A percentile compares a stretch with the other conserved stretches of the same genome.
These are phyloP conservation scores for Sporobolomyces phaffii DNA, from an alignment of 768 basidiomycete species.

Conservation along the genomic window DNA sequence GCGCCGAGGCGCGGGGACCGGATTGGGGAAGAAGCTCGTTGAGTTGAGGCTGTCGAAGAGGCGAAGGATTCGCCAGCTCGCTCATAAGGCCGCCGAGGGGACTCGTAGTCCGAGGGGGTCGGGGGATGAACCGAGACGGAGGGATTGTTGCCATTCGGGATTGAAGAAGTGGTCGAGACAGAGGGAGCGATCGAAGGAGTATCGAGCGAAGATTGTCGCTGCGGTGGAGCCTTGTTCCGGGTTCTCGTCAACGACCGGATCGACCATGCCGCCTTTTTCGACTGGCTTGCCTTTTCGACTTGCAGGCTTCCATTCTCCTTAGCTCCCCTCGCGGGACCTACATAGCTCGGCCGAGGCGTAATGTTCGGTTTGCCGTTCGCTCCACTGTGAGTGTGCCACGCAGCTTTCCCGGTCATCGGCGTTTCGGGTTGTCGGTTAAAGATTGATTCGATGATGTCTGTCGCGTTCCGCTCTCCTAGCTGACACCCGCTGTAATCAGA, in stretches of 20 bases:
- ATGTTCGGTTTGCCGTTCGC: neutral
- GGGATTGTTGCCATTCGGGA: neutral
- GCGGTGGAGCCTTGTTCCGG: neutral
- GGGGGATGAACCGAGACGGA: neutral
- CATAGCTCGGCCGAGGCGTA: neutral
- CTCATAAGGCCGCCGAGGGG: neutral
- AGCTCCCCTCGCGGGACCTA: neutral
- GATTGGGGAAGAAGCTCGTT: neutral
- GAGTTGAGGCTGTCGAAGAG: neutral
- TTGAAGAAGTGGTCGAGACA: constrained; percentile 3
- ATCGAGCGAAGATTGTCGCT: constrained; percentile 7
- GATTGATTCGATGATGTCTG: constrained; percentile 29
- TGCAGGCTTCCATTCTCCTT: neutral
- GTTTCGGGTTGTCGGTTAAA: constrained; percentile 25
- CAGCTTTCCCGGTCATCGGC: neutral
- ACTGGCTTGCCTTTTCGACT: neutral
- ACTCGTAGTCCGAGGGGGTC: neutral
- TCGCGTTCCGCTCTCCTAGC: constrained; percentile 16
- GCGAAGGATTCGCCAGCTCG: neutral
- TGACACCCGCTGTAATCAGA: neutral
- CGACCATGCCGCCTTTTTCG: constrained; percentile 15
- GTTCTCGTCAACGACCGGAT: constrained; percentile 2
- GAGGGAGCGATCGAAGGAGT: constrained; percentile 6
- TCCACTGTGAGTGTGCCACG: constrained; percentile 8
- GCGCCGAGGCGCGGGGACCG: neutral